Conservation (phyloP, 352 stramenopile species). For the Globisporangium canariense region DNA sequence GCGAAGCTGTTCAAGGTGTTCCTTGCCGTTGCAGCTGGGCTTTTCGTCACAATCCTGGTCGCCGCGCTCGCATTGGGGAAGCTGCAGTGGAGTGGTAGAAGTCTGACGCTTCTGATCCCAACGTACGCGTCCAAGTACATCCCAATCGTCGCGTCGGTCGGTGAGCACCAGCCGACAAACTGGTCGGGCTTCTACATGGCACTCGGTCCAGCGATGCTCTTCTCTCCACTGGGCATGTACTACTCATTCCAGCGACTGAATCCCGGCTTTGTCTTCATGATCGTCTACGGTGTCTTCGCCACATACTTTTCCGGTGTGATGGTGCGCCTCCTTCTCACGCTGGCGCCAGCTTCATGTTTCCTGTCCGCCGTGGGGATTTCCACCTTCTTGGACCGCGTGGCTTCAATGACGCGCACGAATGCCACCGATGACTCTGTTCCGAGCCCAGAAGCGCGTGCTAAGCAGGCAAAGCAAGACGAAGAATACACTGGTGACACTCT, state of each 20-base stretch:
- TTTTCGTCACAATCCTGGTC: constrained; percentile 36
- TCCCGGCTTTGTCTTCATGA: constrained; percentile 84
- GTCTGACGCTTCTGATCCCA: constrained; percentile 89
- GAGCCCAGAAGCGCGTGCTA: not conserved
- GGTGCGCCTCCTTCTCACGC: constrained; percentile 90
- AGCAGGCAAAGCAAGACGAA: not conserved
- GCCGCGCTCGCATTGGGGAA: constrained; percentile 66
- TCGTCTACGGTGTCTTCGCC: constrained; percentile 89
- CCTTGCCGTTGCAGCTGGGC: constrained; percentile 28
- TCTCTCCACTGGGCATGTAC: constrained; percentile 88
- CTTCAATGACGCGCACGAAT: constrained; percentile 19
- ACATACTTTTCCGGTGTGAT: constrained; percentile 94
- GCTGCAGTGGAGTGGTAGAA: constrained; percentile 90
- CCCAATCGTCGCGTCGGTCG: constrained; percentile 93
- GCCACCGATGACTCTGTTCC: constrained; percentile 1
- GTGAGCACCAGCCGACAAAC: constrained; percentile 92
- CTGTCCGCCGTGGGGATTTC: constrained; percentile 85
- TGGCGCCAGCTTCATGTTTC: constrained; percentile 89
- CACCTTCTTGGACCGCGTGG: constrained; percentile 45
- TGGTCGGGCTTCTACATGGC: constrained; percentile 92
- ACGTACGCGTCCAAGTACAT: constrained; percentile 95
- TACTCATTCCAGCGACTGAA: constrained; percentile 78
- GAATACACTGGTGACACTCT: constrained; percentile 27
- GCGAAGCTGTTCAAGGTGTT: constrained; percentile 38
- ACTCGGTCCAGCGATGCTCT: constrained; percentile 84